Conservation (phyloP, 805 yeast species). For the Candida pseudoglaebosa region DNA sequence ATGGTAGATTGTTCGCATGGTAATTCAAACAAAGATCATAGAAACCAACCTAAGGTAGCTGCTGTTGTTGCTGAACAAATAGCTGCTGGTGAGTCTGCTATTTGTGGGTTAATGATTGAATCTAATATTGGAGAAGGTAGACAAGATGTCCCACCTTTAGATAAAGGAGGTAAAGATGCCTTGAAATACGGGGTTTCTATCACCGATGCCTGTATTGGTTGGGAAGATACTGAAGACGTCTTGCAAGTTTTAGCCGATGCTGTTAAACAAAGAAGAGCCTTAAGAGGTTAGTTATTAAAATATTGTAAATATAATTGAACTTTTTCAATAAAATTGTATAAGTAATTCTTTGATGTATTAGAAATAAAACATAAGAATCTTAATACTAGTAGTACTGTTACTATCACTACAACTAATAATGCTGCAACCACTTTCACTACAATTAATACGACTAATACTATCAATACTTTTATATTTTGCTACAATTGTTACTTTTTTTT, state of each 20-base stretch:
- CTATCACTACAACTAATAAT: too few species aligned
- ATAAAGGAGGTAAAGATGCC: conserved; percentile 61
- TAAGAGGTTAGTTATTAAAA: conserved; percentile 1
- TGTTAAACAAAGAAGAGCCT: conserved; percentile 68
- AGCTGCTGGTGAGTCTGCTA: conserved; percentile 62
- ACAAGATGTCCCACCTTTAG: conserved; percentile 76
- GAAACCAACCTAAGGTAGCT: conserved; percentile 90
- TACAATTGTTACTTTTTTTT: too few species aligned
- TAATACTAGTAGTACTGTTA: too few species aligned
- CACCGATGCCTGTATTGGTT: conserved; percentile 95
- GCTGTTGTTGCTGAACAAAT: conserved; percentile 75
- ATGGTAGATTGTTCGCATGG: conserved; percentile 99
- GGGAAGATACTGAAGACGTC: conserved; percentile 79
- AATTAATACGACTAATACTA: too few species aligned
- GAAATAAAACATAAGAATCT: too few species aligned
- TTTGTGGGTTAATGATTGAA: conserved; percentile 97
- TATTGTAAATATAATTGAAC: background rate
- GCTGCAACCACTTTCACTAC: too few species aligned
- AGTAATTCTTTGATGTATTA: background rate
- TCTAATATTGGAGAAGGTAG: conserved; percentile 88
- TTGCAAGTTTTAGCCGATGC: conserved; percentile 72
- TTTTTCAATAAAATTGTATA: conserved; percentile 1
- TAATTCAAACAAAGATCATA: conserved; percentile 85
- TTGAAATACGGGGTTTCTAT: conserved; percentile 91
- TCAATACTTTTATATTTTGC: too few species aligned